Percentiles rank a stretch among this genome's conserved stretches.
Conservation (phyloP, 352 stramenopile genomes). For the Aphanomyces euteiches region DNA sequence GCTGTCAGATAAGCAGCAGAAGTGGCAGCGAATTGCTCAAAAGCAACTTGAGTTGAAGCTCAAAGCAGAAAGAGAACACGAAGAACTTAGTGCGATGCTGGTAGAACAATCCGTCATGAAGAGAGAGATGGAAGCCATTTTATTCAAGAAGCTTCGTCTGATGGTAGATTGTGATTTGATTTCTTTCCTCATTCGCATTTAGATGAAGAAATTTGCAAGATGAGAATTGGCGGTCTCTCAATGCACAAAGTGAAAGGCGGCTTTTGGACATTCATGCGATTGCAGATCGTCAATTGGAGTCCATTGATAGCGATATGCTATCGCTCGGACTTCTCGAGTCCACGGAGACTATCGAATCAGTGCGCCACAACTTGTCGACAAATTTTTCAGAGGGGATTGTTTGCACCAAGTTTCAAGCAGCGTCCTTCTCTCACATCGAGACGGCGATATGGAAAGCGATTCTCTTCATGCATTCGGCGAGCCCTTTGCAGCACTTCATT, state of each 20-base stretch:
- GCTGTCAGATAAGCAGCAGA: neutral
- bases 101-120: neutral
- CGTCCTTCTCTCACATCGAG: neutral
- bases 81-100: neutral
- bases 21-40: slow-evolving; percentile 6
- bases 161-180: neutral
- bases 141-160: neutral
- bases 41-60: slow-evolving; percentile 7
- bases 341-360: neutral
- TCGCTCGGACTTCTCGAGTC: slow-evolving; percentile 1
- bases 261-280: slow-evolving; percentile 10
- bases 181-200: neutral
- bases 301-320: slow-evolving; percentile 17
- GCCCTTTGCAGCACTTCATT: neutral
- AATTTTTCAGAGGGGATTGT: neutral
- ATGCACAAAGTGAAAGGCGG: slow-evolving; percentile 5
- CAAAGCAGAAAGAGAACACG: neutral
- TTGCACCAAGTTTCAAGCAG: neutral
- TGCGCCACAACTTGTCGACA: too few relatives aligned
- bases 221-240: slow-evolving; percentile 4
- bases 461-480: neutral
- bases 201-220: neutral
- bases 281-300: slow-evolving; percentile 16
- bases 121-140: neutral
- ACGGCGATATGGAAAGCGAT: neutral